Evolutionary conservation across 2,329 filamentous ascomycete genomes (phyloP).

Genomic region (Beauveria brongniartii): DNA sequence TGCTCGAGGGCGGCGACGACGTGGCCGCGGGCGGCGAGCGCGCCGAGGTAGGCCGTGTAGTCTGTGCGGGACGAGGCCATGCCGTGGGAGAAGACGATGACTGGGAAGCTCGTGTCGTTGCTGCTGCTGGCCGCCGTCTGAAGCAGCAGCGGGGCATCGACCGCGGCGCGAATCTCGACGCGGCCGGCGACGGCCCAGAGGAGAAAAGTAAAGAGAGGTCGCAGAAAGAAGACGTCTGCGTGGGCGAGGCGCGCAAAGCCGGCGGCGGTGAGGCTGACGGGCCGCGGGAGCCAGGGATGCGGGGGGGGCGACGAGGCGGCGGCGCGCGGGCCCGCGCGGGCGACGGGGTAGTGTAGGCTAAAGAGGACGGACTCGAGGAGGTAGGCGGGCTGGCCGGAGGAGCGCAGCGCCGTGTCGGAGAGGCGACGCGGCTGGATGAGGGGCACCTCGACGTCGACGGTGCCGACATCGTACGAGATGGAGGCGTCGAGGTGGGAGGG

Average conservation of each 20-base stretch:
- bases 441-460: conserved; percentile 39
- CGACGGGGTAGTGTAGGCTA: conserved; percentile 40
- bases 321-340: conserved; percentile 16
- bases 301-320: conserved; percentile 15
- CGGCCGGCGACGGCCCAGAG: conserved; percentile 34
- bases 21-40: conserved; percentile 40
- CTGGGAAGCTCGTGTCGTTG: conserved; percentile 25
- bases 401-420: conserved; percentile 26
- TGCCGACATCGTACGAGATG: conserved; percentile 31
- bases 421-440: conserved; percentile 24
- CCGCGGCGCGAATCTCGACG: conserved; percentile 38
- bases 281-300: conserved; percentile 39
- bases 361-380: conserved; percentile 40
- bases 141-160: conserved; percentile 34
- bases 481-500: conserved; percentile 31
- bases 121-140: not conserved
- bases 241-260: conserved; percentile 39
- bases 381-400: conserved; percentile 31
- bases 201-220: conserved; percentile 34
- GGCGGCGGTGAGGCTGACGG: conserved; percentile 34
- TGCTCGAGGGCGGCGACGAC: conserved; percentile 44
- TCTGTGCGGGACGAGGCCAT: conserved; percentile 42
- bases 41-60: conserved; percentile 43
- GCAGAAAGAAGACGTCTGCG: conserved; percentile 34
- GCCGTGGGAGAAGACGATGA: conserved; percentile 45